Conservation (phyloP, 2,329 filamentous ascomycete species). For the Neofusicoccum umdonicola region DNA sequence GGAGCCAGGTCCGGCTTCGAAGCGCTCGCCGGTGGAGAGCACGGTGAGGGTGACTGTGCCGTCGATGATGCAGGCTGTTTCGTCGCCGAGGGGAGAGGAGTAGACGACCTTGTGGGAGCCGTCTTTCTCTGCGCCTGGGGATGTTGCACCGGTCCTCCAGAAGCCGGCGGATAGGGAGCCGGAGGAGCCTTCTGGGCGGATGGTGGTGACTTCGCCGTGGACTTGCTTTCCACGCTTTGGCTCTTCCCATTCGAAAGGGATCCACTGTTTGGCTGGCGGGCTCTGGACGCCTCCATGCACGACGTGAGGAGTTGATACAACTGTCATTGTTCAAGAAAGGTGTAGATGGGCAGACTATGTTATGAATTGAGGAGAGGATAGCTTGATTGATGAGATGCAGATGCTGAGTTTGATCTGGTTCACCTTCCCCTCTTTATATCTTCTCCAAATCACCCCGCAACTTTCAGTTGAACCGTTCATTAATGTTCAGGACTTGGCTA, state of each 20-base stretch:
- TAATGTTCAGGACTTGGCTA: not conserved
- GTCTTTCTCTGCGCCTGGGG: not conserved
- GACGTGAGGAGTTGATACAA: not conserved
- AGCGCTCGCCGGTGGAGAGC: not conserved
- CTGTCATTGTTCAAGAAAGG: not conserved
- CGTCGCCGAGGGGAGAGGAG: conserved; percentile 7
- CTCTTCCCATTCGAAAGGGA: conserved; percentile 9
- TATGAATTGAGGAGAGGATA: not conserved
- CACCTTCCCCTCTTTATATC: not conserved
- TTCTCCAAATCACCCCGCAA: not conserved
- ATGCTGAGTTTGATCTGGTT: too few relatives aligned
- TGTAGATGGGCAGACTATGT: not conserved
- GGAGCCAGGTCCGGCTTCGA: conserved; percentile 11
- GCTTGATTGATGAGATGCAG: not conserved
- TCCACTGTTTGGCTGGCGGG: not conserved
- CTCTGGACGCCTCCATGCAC: not conserved
- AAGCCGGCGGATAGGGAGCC: not conserved
- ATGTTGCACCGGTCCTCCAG: conserved; percentile 10
- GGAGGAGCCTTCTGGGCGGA: not conserved
- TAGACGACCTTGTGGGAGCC: not conserved
- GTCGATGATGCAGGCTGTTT: conserved; percentile 11
- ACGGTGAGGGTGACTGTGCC: conserved; percentile 1
- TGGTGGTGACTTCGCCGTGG: not conserved
- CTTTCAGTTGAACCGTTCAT: not conserved
- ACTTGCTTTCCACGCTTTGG: conserved; percentile 7